phyloP scores from a whole-genome alignment of 2,329 filamentous ascomycete species.

The Aspergillus amoenus region DNA sequence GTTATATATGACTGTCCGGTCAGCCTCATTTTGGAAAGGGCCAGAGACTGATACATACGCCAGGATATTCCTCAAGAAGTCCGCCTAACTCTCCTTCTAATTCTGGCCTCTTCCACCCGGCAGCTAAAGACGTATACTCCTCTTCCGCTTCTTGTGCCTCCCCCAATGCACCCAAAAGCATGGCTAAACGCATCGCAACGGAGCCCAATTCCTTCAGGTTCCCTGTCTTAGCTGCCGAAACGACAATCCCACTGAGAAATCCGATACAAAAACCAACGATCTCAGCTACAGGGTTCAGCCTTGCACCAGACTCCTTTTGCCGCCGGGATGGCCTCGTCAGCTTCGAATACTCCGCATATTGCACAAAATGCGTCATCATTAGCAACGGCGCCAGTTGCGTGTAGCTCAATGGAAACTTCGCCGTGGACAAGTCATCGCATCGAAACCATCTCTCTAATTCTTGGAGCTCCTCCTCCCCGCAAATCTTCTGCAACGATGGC shows the following conservation, averaged over 20 bases:
- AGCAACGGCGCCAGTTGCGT: slow-evolving; percentile 20
- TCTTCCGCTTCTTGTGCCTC: slow-evolving; percentile 17
- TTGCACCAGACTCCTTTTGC: background rate
- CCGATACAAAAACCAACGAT: slow-evolving; percentile 22
- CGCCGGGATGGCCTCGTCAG: background rate
- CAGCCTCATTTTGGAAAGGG: background rate
- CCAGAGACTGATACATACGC: slow-evolving; percentile 6
- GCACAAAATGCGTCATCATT: slow-evolving; percentile 18
- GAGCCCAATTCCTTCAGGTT: slow-evolving; percentile 7
- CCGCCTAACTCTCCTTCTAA: background rate
- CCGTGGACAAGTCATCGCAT: slow-evolving; percentile 2
- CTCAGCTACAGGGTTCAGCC: slow-evolving; percentile 4
- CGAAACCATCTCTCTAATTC: slow-evolving; percentile 14
- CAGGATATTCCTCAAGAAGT: slow-evolving; percentile 5
- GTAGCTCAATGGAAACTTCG: slow-evolving; percentile 18
- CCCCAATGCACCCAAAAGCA: slow-evolving; percentile 16
- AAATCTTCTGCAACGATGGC: slow-evolving; percentile 3
- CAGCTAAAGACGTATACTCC: slow-evolving; percentile 17
- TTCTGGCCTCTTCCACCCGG: slow-evolving; percentile 9
- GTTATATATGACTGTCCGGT: slow-evolving; percentile 17
- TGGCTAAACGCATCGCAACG: slow-evolving; percentile 16
- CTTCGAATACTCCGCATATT: slow-evolving; percentile 14
- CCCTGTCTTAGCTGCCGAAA: slow-evolving; percentile 2
- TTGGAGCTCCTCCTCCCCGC: slow-evolving; percentile 6
- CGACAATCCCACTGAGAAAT: slow-evolving; percentile 17